Base-by-base conservation (phyloP, 768 basidiomycete species). In the Termitomyces sp. region DNA sequence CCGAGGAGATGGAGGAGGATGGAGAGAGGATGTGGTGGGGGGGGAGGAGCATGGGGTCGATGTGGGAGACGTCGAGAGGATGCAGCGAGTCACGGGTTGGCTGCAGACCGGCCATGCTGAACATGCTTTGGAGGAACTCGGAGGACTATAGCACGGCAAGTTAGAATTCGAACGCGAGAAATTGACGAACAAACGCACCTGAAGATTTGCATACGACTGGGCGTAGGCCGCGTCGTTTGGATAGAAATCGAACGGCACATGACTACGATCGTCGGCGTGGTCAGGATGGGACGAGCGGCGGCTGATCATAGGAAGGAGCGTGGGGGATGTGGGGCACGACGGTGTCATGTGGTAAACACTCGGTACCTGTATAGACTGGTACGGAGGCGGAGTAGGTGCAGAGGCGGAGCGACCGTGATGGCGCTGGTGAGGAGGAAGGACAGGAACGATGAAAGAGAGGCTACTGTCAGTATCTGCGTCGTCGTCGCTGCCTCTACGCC, bases 331-430 rank as follows among this genome's bases (percentile, higher is more conserved):
- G 9, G 86, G 86, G 70, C 83, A 87, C 14, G 87, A 86, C 5
- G 86, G 84, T 0, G 76, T 69, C 68, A 76, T 68, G 45, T 75
- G 73, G 69, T 81, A 82, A 25, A 91, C 81, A 64, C 81, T 83
- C 29, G 89, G 89, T 46, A 91, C 79, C 70, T 83, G 84, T 68
- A 91, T 89, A 1, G 82, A 79, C 73, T 90, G 88, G 65, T 82
- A 84, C 3, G 82, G 79, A 11, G 85, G 86, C 4, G 88, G 88
- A 10, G 87, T 88, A 5, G 90, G 89, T 9, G 81, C 87, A 64
- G 81, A 79, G 58, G 83, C 70, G 47, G 79, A 76, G 62, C 80
- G 73, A 60, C 68, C 79, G 68, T 67, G 77, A 68, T 59, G 67
- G 40, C 63, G 65, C 25, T 69, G 68, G 49, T 74, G 73, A 9